Evolutionary conservation across 2,329 filamentous ascomycete genomes (phyloP), one percentile per base, ranked within the genome.

Genomic region (Tolypocladium ophioglossoides): DNA sequence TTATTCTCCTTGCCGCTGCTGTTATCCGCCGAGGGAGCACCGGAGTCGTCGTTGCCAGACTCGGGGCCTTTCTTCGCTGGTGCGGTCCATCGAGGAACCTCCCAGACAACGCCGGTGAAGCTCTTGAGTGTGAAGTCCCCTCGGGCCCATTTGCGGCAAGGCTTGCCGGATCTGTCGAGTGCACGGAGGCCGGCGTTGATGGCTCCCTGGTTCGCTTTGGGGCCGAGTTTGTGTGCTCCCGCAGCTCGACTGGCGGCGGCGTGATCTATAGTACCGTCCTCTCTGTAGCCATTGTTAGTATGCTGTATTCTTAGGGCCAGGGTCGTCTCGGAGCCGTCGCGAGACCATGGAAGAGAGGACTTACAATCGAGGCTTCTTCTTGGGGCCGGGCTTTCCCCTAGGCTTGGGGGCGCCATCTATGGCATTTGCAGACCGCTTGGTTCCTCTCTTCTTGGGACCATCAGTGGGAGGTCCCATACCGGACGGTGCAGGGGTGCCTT

Each of bases 111-210:
- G 52, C 92, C 92, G 1, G 92, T 96, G 69, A 97, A 97, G 70
- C 86, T 95, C 78, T 95, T 96, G 62, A 97, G 76, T 50, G 78
- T 79, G 68, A 97, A 89, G 54, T 84, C 81, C 59, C 90, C 90
- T 70, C 85, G 89, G 67, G 84, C 78, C 94, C 94, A 99, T 69
- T 85, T 91, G 60, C 92, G 88, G 71, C 91, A 96, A 11, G 94
- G 91, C 65, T 92, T 88, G 61, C 92, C 92, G 9, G 87, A 87
- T 57, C 92, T 86, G 71, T 99, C 94, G 59, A 99, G 87, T 14
- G 94, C 92, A 54, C 94, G 89, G 51, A 99, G 85, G 52, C 90
- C 89, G 53, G 94, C 94, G 68, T 99, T 99, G 78, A 99, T 99
- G 56, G 92, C 92, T 59, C 94, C 94, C 64, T 92, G 89, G 69